These are phyloP conservation scores for Elsinoe arachidis DNA, from an alignment of 2,329 filamentous ascomycete species.

Conservation along the genomic window DNA sequence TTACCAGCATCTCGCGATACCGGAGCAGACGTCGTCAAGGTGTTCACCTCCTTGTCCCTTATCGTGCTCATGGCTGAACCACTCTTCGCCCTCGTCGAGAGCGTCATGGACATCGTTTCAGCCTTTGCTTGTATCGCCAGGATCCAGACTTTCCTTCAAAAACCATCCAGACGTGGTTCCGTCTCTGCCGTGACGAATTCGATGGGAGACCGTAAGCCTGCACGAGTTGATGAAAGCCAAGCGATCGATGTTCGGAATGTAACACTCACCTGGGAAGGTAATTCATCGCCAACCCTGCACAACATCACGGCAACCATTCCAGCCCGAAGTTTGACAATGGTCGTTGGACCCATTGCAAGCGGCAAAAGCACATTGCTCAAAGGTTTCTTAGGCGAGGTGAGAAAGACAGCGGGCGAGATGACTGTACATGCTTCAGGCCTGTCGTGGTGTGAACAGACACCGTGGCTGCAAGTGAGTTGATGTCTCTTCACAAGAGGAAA, in stretches of 20 bases:
- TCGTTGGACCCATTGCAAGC: slow-evolving; percentile 44
- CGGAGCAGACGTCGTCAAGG: background rate
- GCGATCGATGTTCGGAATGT: background rate
- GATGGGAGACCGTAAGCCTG: no score
- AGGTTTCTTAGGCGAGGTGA: slow-evolving; percentile 37
- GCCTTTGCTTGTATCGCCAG: background rate
- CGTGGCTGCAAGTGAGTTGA: slow-evolving; percentile 25
- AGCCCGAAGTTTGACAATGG: slow-evolving; percentile 36
- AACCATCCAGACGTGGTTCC: background rate
- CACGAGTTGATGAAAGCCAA: background rate
- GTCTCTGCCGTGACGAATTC: no score
- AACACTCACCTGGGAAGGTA: background rate
- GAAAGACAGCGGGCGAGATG: slow-evolving; percentile 25
- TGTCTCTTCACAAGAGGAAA: background rate
- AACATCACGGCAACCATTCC: background rate
- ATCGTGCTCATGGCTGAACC: slow-evolving; percentile 3
- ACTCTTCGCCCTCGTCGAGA: background rate
- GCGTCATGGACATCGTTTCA: background rate
- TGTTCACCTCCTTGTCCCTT: slow-evolving; percentile 1
- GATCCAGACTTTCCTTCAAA: slow-evolving; percentile 4
- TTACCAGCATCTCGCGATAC: background rate
- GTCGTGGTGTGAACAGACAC: slow-evolving; percentile 31
- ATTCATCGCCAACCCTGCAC: background rate
- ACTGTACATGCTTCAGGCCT: slow-evolving; percentile 26
- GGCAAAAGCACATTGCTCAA: slow-evolving; percentile 46